Evolutionary conservation across 2,329 filamentous ascomycete species (phyloP).

Genomic region (Nannizziopsis barbatae): DNA sequence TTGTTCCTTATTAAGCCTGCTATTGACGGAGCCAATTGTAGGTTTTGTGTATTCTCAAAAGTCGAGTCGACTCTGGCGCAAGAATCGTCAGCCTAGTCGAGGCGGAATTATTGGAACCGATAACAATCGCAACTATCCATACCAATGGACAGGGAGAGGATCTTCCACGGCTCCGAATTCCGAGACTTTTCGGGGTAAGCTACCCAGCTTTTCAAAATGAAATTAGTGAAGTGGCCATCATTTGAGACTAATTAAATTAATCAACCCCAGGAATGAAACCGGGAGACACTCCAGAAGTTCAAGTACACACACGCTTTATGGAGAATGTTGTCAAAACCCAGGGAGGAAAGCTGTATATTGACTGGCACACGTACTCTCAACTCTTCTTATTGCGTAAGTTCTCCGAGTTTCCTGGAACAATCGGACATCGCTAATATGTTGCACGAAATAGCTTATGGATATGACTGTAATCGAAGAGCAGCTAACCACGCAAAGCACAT

Average conservation of each 20-base stretch:
- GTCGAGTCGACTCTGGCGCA: slow-evolving; percentile 51
- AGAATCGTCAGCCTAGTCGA: slow-evolving; percentile 42
- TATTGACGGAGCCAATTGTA: slow-evolving; percentile 17
- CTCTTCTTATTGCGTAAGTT: slow-evolving; percentile 38
- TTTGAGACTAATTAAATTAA: not conserved
- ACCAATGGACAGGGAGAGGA: slow-evolving; percentile 40
- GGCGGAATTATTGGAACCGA: slow-evolving; percentile 41
- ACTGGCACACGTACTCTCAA: slow-evolving; percentile 55
- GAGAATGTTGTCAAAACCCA: slow-evolving; percentile 36
- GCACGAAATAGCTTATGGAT: slow-evolving; percentile 42
- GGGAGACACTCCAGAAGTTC: slow-evolving; percentile 44
- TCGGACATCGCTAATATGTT: not conserved
- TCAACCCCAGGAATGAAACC: slow-evolving; percentile 26
- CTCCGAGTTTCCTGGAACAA: not conserved
- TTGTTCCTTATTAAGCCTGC: not conserved
- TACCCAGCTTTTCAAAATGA: not conserved
- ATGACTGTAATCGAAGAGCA: slow-evolving; percentile 42
- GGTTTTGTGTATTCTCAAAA: slow-evolving; percentile 51
- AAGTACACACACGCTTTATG: slow-evolving; percentile 40
- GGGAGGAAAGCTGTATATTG: slow-evolving; percentile 51
- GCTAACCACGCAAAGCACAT: slow-evolving; percentile 41
- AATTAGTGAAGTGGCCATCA: not conserved
- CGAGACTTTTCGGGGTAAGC: slow-evolving; percentile 36
- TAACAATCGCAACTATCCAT: slow-evolving; percentile 50
- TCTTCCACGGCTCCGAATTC: slow-evolving; percentile 44